phyloP scores from a whole-genome alignment of 2,329 filamentous ascomycete species.

The Colletotrichum aenigma region DNA sequence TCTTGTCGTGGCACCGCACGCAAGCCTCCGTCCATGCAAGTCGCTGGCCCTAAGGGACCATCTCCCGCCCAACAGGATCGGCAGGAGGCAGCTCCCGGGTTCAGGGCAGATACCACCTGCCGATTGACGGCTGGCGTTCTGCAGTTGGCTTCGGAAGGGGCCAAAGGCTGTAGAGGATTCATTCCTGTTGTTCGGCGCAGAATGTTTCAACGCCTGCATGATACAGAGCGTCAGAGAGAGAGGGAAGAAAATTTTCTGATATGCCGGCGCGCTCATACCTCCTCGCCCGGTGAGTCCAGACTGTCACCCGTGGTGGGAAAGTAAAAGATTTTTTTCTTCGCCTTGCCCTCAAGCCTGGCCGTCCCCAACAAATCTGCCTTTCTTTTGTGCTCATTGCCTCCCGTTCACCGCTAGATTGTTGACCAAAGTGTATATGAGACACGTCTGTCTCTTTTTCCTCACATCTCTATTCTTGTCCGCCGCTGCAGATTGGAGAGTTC shows the following conservation, averaged over 20 bases:
- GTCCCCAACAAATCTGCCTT: slow-evolving; percentile 5
- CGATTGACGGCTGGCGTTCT: not conserved
- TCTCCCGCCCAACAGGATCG: slow-evolving; percentile 16
- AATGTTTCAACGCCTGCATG: not conserved
- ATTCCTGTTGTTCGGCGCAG: not conserved
- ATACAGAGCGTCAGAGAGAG: not conserved
- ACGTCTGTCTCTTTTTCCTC: not conserved
- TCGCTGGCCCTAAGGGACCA: not conserved
- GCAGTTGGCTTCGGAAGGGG: not conserved
- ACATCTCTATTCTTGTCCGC: not conserved
- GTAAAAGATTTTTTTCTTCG: not conserved
- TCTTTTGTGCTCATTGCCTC: not conserved
- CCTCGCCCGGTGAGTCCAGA: not conserved
- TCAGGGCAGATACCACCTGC: not conserved
- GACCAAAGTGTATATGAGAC: slow-evolving; percentile 1
- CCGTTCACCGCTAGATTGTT: slow-evolving; percentile 12
- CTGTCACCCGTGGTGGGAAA: not conserved
- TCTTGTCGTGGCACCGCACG: slow-evolving; percentile 20
- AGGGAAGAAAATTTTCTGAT: not conserved
- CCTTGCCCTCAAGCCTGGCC: not conserved
- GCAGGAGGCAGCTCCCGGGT: slow-evolving; percentile 12
- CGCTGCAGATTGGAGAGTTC: not conserved
- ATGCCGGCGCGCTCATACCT: not conserved
- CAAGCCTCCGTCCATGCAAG: slow-evolving; percentile 7
- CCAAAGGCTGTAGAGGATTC: not conserved